These are phyloP conservation scores for Paraphoma chrysanthemicola DNA, from an alignment of 2,329 filamentous ascomycete genomes.

Conservation along the genomic window DNA sequence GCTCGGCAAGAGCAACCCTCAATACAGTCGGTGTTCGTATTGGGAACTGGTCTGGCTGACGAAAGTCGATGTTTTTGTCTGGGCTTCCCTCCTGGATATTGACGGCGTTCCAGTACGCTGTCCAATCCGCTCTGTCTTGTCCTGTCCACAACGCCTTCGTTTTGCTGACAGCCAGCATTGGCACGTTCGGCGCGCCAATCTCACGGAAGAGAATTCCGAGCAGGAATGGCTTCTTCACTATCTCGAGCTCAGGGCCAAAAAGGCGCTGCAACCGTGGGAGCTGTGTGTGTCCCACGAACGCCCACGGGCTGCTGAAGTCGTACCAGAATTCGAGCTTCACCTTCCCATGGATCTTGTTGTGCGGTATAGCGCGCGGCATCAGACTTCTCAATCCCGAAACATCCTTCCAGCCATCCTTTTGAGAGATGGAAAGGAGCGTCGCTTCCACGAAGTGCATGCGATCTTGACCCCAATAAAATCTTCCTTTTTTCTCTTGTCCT, in stretches of 20 bases:
- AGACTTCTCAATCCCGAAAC: constrained; percentile 24
- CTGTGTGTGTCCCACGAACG: constrained; percentile 44
- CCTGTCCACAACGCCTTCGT: constrained; percentile 35
- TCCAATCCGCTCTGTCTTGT: constrained; percentile 44
- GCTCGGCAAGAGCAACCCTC: constrained; percentile 38
- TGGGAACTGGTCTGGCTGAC: constrained; percentile 40
- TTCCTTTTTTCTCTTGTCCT: constrained; percentile 18
- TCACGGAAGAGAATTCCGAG: constrained; percentile 44
- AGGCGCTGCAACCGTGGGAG: constrained; percentile 32
- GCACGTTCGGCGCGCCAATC: constrained; percentile 44
- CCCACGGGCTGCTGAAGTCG: constrained; percentile 46
- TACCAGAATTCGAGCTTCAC: constrained; percentile 43
- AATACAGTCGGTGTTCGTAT: constrained; percentile 44
- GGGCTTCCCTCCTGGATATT: constrained; percentile 31
- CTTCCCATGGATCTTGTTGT: constrained; percentile 9
- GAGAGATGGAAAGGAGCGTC: constrained; percentile 19
- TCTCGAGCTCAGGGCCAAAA: constrained; percentile 32
- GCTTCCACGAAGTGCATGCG: constrained; percentile 48
- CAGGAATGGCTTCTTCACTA: constrained; percentile 42
- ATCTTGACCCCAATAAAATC: constrained; percentile 47
- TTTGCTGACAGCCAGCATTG: constrained; percentile 29
- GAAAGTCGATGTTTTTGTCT: constrained; percentile 35
- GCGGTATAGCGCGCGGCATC: constrained; percentile 29
- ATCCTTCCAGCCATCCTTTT: constrained; percentile 10
- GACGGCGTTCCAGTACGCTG: constrained; percentile 41